Base-by-base conservation (phyloP, 805 yeast species). In the Myxozyma sirexii region DNA sequence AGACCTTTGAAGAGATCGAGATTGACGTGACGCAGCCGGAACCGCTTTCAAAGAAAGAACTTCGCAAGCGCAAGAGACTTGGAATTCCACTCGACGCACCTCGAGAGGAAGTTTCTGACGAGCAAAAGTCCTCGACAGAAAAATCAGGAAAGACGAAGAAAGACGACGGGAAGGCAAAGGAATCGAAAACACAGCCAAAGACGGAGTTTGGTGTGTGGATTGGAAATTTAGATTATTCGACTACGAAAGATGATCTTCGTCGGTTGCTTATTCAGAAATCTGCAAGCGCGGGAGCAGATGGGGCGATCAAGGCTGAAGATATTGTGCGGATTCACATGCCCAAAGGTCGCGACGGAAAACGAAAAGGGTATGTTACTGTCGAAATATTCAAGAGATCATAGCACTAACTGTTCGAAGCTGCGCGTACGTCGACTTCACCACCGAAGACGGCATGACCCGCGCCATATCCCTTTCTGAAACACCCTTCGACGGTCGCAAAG, bases 31-130 rank as follows among this genome's bases (percentile, higher is more conserved):
- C 68, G 1, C 87, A 84, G 49, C 84, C 90, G 4, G 82, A 87
- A 13, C 97, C 99, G 0, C 77, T 92, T 51, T 91, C 97, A 12
- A 92, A 90, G 74, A 93, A 94, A 73, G 97, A 93, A 74, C 87
- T 87, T 69, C 87, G 98, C 76, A 76, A 85, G 66, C 75, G 88
- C 66, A 93, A 94, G 75, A 57, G 62, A 47, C 26, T 39, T 2
- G 49, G 41, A 2, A 39, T 45, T 23, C 51, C 57, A 2, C 33
- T 15, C 21, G 63, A 53, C 35, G 75, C 51, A 65, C 71, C 73
- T 43, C 50, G 50, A 21, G 77, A 77, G 50, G 68, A 77, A 59
- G 81, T 84, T 42, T 59, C 70, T 41, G 71, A 67, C 44, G 69
- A 59, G 38, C 57, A 70, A 52, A 64, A 64, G n/a, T n/a, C n/a